Evolutionary conservation across 1,284 basidiomycete genomes (phyloP), one percentile per base, ranked within the genome.

Genomic region (Irpex sp.): DNA sequence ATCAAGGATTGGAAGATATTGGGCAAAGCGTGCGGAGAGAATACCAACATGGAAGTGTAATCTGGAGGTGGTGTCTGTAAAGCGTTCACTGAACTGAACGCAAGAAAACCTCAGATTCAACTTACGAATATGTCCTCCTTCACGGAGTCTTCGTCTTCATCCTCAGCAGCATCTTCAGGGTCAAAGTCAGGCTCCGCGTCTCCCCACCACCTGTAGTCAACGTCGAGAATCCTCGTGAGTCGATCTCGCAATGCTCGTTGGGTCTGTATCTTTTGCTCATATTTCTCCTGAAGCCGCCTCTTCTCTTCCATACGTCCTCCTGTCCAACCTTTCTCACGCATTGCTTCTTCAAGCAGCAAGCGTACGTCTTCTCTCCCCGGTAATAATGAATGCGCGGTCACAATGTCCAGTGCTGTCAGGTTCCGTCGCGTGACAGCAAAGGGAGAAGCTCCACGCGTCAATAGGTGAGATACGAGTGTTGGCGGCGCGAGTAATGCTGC

Each of bases 401-500:
- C 85, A 58, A 97, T 88, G 74, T 97, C 95, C 55, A 95, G 81
- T 2, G 95, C 86, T 1, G 90, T 94, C 35, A 96, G 76, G 17
- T 91, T 88, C 33, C 90, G 85, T 66, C 81, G 83, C 15, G 94
- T 96, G 46, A 86, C 72, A 1, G 87, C 83, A 61, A 92, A 86
- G 0, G 92, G 87, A 9, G 92, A 93, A 62, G 92, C 92, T 49
- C 95, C 95, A 68, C 94, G 93, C 15, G 93, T 96, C 76, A 98
- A 89, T 31, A 99, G 82, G 79, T 94, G 92, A 0, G 95, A 94
- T 39, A 98, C 87, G 15, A 98, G 81, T 0, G 95, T 95, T 5
- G 96, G 91, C 39, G 97, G 94, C 11, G 94, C 90, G 55, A 94
- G 80, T 61, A 98, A 78, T 13, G 91, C 92, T 8, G 96, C 95